Conservation (phyloP, 164 flowering plant species). For the Berberis thunbergii region DNA sequence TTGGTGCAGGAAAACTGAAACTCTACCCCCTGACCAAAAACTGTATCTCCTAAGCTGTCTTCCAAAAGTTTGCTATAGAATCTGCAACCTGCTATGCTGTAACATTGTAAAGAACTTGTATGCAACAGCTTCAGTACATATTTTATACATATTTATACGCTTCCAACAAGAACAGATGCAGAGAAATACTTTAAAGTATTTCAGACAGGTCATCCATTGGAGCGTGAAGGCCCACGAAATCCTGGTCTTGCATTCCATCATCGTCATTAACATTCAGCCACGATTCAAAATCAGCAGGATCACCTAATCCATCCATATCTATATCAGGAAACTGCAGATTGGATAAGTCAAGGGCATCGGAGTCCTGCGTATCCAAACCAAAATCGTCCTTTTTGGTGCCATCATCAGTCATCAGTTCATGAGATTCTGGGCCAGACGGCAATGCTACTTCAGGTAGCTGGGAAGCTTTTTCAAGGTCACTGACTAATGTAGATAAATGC, state of each 20-base stretch:
- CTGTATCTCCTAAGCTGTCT: no score
- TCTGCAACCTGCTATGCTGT: background rate
- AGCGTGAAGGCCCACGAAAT: constrained; percentile 67
- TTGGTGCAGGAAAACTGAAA: constrained; percentile 29
- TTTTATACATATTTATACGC: constrained; percentile 47
- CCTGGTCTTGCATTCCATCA: constrained; percentile 42
- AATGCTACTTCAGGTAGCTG: constrained; percentile 37
- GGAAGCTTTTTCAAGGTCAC: constrained; percentile 52
- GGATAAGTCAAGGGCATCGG: constrained; percentile 61
- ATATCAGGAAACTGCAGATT: constrained; percentile 58
- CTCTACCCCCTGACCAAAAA: background rate
- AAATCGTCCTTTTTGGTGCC: constrained; percentile 31
- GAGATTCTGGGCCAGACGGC: constrained; percentile 29
- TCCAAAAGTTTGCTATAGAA: background rate
- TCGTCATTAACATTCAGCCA: no score
- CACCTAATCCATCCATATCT: constrained; percentile 60
- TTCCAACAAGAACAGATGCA: constrained; percentile 72
- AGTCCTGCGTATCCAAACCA: constrained; percentile 36
- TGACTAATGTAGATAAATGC: constrained; percentile 68
- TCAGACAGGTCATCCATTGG: constrained; percentile 77
- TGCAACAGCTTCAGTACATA: constrained; percentile 32
- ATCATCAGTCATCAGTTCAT: constrained; percentile 23
- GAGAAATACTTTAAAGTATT: background rate
- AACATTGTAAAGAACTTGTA: constrained; percentile 15
- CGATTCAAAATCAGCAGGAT: constrained; percentile 30